A percentile compares a stretch with the other conserved stretches of the same genome.
Conservation (phyloP, 768 basidiomycete species). For the Trametes elegans region DNA sequence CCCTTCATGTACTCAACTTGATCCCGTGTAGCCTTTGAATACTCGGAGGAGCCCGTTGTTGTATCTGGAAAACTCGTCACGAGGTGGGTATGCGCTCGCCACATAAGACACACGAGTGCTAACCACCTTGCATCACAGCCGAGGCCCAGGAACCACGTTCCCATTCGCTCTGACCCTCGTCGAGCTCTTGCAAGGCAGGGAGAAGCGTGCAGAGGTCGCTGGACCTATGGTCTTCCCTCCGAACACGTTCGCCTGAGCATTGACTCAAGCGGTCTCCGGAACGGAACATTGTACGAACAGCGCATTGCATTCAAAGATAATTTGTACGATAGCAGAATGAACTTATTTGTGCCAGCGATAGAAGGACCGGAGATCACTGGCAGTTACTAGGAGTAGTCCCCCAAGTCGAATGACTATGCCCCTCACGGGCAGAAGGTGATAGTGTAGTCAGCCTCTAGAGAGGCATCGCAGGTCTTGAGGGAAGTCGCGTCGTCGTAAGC, state of each 20-base stretch:
- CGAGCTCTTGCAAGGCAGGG: slow-evolving; percentile 62
- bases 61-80: slow-evolving; percentile 71
- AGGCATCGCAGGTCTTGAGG: not conserved
- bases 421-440: slow-evolving; percentile 3
- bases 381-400: too few relatives aligned
- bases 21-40: slow-evolving; percentile 56
- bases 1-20: not conserved
- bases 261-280: too few relatives aligned
- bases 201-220: slow-evolving; percentile 58
- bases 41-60: slow-evolving; percentile 72
- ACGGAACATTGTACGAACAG: too few relatives aligned
- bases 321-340: too few relatives aligned
- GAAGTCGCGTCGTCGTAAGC: slow-evolving; percentile 46
- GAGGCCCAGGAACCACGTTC: slow-evolving; percentile 77
- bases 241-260: slow-evolving; percentile 36
- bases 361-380: too few relatives aligned
- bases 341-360: too few relatives aligned
- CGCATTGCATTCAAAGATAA: too few relatives aligned
- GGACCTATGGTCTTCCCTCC: slow-evolving; percentile 72
- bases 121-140: slow-evolving; percentile 40
- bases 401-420: not conserved
- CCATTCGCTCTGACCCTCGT: slow-evolving; percentile 77
- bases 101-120: not conserved
- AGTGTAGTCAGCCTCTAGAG: not conserved
- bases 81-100: slow-evolving; percentile 45